phyloP scores from a whole-genome alignment of 257 asterid species.

The Echium plantagineum region DNA sequence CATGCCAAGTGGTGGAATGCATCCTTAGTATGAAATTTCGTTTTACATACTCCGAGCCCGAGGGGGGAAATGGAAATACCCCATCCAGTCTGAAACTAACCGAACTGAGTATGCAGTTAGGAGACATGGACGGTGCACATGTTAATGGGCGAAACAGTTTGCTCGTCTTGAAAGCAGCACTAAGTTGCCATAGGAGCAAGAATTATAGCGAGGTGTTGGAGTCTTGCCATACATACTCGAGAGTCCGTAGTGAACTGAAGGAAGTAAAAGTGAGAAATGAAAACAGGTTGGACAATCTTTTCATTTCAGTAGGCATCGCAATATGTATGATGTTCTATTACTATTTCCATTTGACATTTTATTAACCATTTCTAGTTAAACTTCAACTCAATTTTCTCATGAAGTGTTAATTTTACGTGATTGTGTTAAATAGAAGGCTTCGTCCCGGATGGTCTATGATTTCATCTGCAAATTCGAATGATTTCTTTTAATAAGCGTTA shows the following conservation, averaged over 20 bases:
- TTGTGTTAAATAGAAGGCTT: too few relatives aligned
- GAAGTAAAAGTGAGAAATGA: slow-evolving; percentile 83
- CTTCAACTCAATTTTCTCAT: neutral
- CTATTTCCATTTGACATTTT: slow-evolving; percentile 36
- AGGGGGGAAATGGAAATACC: slow-evolving; percentile 23
- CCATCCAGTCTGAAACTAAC: slow-evolving; percentile 41
- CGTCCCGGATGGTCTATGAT: too few relatives aligned
- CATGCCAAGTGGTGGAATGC: slow-evolving; percentile 71
- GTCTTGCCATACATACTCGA: slow-evolving; percentile 63
- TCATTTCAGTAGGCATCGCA: slow-evolving; percentile 61
- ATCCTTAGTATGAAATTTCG: slow-evolving; percentile 58
- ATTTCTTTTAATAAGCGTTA: too few relatives aligned
- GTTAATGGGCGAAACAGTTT: slow-evolving; percentile 71
- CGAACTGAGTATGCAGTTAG: slow-evolving; percentile 79
- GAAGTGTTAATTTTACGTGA: neutral
- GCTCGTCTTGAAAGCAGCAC: slow-evolving; percentile 62
- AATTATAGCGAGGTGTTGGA: slow-evolving; percentile 68
- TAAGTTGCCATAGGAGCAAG: slow-evolving; percentile 62
- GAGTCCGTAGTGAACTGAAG: slow-evolving; percentile 60
- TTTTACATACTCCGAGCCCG: slow-evolving; percentile 26
- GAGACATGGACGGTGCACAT: slow-evolving; percentile 88
- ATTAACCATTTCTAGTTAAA: slow-evolving; percentile 57
- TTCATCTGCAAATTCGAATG: too few relatives aligned
- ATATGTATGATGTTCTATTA: slow-evolving; percentile 50
- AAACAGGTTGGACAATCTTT: slow-evolving; percentile 61